These are phyloP conservation scores for Epicoccum sorghinum DNA, from an alignment of 2,329 filamentous ascomycete species.

Conservation along the genomic window DNA sequence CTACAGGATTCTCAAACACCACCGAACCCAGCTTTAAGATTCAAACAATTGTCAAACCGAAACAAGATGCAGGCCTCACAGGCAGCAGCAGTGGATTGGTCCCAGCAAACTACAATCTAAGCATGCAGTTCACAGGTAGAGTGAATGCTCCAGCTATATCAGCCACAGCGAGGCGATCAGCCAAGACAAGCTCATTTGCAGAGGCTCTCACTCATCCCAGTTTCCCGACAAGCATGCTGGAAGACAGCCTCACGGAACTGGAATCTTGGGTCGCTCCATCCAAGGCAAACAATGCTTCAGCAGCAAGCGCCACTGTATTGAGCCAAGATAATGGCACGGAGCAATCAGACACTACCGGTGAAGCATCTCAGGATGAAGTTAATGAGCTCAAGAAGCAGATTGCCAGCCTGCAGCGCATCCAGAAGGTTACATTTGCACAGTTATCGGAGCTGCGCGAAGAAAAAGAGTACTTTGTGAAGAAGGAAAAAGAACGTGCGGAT, in stretches of 20 bases:
- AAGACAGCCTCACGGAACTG: constrained; percentile 45
- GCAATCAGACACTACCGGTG: constrained; percentile 3
- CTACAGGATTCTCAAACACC: constrained; percentile 55
- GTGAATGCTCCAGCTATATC: constrained; percentile 36
- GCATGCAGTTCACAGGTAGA: constrained; percentile 62
- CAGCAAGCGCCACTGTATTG: constrained; percentile 45
- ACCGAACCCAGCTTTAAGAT: constrained; percentile 55
- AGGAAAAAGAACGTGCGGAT: constrained; percentile 38
- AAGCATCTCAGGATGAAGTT: constrained; percentile 36
- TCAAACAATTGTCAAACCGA: constrained; percentile 78
- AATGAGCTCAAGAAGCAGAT: constrained; percentile 48
- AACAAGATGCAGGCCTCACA: constrained; percentile 61
- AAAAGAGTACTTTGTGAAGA: constrained; percentile 42
- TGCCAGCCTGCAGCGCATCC: constrained; percentile 52
- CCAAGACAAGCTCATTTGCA: constrained; percentile 42
- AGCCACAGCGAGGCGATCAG: constrained; percentile 30
- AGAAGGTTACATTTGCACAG: constrained; percentile 54
- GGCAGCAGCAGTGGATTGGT: constrained; percentile 44
- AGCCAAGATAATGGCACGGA: constrained; percentile 11
- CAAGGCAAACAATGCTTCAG: constrained; percentile 18
- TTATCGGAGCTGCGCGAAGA: constrained; percentile 52
- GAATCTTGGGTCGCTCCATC: constrained; percentile 34
- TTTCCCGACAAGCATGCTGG: constrained; percentile 51
- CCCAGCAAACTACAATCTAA: constrained; percentile 68
- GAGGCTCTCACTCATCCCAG: constrained; percentile 51